phyloP scores from a whole-genome alignment of 1,139 yeast genomes.

The Candida sp. region DNA sequence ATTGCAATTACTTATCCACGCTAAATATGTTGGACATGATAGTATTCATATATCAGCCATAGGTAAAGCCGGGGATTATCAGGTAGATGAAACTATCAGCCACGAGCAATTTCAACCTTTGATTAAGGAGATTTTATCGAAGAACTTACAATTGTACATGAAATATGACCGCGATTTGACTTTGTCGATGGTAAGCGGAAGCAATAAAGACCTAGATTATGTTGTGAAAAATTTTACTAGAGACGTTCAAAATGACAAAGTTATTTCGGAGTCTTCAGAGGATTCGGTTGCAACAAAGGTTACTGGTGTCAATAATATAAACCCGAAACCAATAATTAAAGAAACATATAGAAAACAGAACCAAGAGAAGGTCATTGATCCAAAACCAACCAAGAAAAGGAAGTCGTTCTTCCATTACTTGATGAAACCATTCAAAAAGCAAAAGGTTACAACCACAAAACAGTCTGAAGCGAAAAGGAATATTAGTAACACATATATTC shows the following conservation, averaged over 20 bases:
- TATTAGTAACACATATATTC: conserved; percentile 16
- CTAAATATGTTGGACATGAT: conserved; percentile 24
- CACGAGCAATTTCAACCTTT: conserved; percentile 18
- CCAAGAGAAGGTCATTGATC: background rate
- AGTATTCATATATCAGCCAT: conserved; percentile 27
- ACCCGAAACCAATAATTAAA: background rate
- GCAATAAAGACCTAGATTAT: conserved; percentile 20
- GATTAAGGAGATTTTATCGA: conserved; percentile 19
- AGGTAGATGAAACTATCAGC: conserved; percentile 21
- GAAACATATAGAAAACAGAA: background rate
- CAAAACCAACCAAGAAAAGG: background rate
- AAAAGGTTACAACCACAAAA: background rate
- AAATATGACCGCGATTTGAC: conserved; percentile 20
- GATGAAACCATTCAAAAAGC: conserved; percentile 1
- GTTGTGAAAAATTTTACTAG: conserved; percentile 10
- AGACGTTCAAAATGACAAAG: background rate
- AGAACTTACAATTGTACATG: conserved; percentile 18
- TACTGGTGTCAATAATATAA: background rate
- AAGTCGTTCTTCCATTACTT: background rate
- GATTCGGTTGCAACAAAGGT: background rate
- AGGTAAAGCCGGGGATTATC: conserved; percentile 19
- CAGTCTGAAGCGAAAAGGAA: conserved; percentile 5
- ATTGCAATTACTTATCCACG: conserved; percentile 24
- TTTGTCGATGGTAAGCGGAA: conserved; percentile 18
- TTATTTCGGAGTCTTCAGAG: background rate